Base-by-base conservation (phyloP, 495 filamentous ascomycete species). In the Podospora fimiseda region DNA sequence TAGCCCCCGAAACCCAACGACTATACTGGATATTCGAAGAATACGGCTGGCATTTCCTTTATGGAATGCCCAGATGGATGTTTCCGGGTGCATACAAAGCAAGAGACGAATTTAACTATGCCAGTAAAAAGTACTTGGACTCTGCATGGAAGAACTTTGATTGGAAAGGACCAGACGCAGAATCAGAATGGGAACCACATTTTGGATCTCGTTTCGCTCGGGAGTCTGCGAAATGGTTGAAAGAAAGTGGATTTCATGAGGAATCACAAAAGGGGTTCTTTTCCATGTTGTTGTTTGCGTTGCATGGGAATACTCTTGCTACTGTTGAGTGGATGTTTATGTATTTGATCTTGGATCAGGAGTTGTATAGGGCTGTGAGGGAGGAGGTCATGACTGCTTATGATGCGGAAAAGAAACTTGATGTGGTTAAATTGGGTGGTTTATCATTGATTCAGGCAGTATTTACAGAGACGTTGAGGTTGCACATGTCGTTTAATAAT, bases 21-120 rank as follows among this genome's bases (percentile, higher is more conserved):
- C 42, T 64, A 27, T 65, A 27, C 22, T 30, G 67, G 65, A 38
- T 55, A 0, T 65, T 53, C 16, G 60, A 65, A 27, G 33, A 37
- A 14, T 22, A 53, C 21, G 48, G 53, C 13, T 33, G 24, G 3
- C 19, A 33, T n/a, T 48, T 63, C 1, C 15, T 52, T 4, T 57
- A 38, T 21, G 58, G 60, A 1, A 22, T 56, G 2, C 57, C 63
- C 14, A 52, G 80, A 76, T 43, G 83, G 83, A 7, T 87, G 79
- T 80, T 78, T 74, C 23, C 82, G 77, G 7, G 80, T 74, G 1
- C 65, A 80, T 48, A 77, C 15, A 41, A 22, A 8, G 33, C 37
- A 8, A 57, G 55, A n/a, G 60, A 61, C 2, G 20, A 37, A 0
- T 50, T 60, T 1, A 43, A 43, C 27, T 46, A 3, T 3, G 40